Conservation (phyloP, 1,139 yeast species). For the Hyphopichia wangnamkhiaoensis region DNA sequence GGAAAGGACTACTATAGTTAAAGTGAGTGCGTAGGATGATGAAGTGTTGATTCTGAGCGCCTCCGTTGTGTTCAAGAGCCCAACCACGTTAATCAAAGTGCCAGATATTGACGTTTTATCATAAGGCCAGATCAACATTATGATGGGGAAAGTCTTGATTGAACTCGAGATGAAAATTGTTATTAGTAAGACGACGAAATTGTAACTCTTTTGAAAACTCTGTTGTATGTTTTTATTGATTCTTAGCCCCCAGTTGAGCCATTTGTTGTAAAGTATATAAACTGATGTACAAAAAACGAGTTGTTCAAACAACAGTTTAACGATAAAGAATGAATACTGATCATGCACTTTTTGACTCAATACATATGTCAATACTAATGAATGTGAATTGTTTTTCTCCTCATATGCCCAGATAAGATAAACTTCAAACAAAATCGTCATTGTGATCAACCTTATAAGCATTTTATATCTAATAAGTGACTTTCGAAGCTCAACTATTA, state of each 20-base stretch:
- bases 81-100: slow-evolving; percentile 59
- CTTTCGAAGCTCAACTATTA: no score
- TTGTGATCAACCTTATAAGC: slow-evolving; percentile 53
- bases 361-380: slow-evolving; percentile 30
- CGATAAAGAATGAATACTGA: slow-evolving; percentile 70
- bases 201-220: slow-evolving; percentile 23
- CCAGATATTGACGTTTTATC: slow-evolving; percentile 69
- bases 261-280: slow-evolving; percentile 39
- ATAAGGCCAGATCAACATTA: slow-evolving; percentile 96
- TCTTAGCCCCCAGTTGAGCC: slow-evolving; percentile 31
- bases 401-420: slow-evolving; percentile 91
- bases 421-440: slow-evolving; percentile 82
- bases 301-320: slow-evolving; percentile 63
- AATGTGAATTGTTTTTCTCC: slow-evolving; percentile 53
- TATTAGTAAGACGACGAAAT: slow-evolving; percentile 50
- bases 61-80: slow-evolving; percentile 65
- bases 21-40: slow-evolving; percentile 38
- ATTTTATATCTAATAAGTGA: slow-evolving; percentile 19
- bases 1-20: slow-evolving; percentile 3
- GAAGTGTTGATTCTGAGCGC: slow-evolving; percentile 59
- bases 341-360: slow-evolving; percentile 45
- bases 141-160: slow-evolving; percentile 83
- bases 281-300: slow-evolving; percentile 52
- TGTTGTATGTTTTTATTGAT: slow-evolving; percentile 19
- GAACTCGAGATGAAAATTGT: slow-evolving; percentile 76